Percentiles rank a stretch among this genome's conserved stretches.
Evolutionary conservation across 228 moss, liverwort and hornwort genomes (phyloP).

Genomic region (Sphagnum fallax): DNA sequence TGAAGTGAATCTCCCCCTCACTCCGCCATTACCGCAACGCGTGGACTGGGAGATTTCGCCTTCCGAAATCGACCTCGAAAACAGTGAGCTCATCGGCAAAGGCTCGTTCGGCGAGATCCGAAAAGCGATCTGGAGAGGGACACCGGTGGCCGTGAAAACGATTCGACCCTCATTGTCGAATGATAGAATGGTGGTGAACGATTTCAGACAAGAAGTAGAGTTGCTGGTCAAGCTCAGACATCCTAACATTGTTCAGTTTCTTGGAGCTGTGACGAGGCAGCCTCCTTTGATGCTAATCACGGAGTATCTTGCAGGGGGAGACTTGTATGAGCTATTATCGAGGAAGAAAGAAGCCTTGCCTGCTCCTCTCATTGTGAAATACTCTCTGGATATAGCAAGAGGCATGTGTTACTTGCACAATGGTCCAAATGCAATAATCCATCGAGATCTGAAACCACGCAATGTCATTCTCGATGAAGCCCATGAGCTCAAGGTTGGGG

Average conservation of each 20-base stretch:
- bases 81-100: slow-evolving; percentile 64
- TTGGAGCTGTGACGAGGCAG: slow-evolving; percentile 77
- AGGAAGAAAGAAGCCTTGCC: slow-evolving; percentile 17
- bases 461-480: slow-evolving; percentile 69
- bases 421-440: slow-evolving; percentile 66
- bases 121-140: slow-evolving; percentile 70
- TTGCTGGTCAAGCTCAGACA: slow-evolving; percentile 70
- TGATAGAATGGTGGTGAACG: slow-evolving; percentile 70
- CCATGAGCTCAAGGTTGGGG: slow-evolving; percentile 71
- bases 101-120: slow-evolving; percentile 91
- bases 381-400: slow-evolving; percentile 78
- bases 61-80: slow-evolving; percentile 44
- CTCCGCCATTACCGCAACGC: slow-evolving; percentile 51
- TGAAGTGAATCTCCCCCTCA: slow-evolving; percentile 22
- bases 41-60: slow-evolving; percentile 82
- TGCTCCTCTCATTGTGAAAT: slow-evolving; percentile 40
- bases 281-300: slow-evolving; percentile 83
- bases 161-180: slow-evolving; percentile 78
- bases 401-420: slow-evolving; percentile 82
- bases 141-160: slow-evolving; percentile 87
- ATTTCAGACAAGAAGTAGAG: slow-evolving; percentile 82
- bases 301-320: slow-evolving; percentile 69
- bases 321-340: slow-evolving; percentile 55
- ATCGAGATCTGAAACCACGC: slow-evolving; percentile 85
- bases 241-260: slow-evolving; percentile 90